Evolutionary conservation across 345 rosid genomes (phyloP), one percentile per base, ranked within the genome.

Genomic region (Eucalyptus grandis): DNA sequence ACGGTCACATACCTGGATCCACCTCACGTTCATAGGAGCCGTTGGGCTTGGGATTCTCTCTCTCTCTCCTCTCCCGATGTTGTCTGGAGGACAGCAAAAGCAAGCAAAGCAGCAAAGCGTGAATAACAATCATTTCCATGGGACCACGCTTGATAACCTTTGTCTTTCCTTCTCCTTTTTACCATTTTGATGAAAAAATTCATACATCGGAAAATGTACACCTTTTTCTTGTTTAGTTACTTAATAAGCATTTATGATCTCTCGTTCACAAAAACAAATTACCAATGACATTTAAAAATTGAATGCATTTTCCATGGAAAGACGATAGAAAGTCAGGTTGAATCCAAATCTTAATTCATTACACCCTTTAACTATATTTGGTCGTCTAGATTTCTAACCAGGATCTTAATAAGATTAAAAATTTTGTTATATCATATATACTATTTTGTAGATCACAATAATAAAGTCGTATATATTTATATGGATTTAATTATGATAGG

Each of bases 1-100:
- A 96, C 97, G 98, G 97, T 96, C 90, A 93, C 92, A 40, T 93
- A 67, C 46, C 87, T 92, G 93, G 90, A 90, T 86, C 93, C 91
- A 92, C 88, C 86, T 86, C 88, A 86, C 49, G 81, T 77, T 40
- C 77, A 44, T 46, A 56, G 51, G 90, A 92, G 93, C 96, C 97
- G 97, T 96, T 95, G 93, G 94, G 49, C 89, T 90, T 89, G 14
- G 47, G 85, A 30, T 12, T 47, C 86, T 82, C 60, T 89, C 15
- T 50, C n/a, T 53, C 50, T 43, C 11, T 88, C 40, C 54, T 51
- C 17, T 15, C 60, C 86, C 91, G 6, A 56, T 91, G 90, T 92
- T 91, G 65, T 83, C 77, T 94, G 96, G 95, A 91, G 43, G 92
- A 90, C 95, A 91, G 93, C 95, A 90, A 31, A 47, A 27, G 77